Conservation (phyloP, 345 rosid species). For the Zanthoxylum bungeanum region DNA sequence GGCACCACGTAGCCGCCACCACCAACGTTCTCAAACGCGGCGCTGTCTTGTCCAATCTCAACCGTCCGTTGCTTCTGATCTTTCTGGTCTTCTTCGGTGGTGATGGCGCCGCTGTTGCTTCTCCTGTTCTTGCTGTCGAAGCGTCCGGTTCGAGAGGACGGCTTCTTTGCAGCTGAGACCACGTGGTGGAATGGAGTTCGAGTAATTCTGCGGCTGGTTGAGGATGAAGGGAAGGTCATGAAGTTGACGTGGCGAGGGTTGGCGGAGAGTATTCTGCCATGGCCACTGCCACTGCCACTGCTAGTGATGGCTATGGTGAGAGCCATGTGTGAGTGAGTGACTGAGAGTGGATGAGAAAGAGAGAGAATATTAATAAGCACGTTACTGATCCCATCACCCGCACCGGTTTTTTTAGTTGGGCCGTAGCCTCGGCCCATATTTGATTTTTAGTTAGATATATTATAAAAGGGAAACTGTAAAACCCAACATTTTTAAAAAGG, state of each 20-base stretch:
- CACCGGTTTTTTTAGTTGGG: no score
- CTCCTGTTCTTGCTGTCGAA: conserved; percentile 66
- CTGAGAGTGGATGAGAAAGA: neutral
- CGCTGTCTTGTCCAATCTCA: conserved; percentile 28
- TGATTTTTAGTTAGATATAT: no score
- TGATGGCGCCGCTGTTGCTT: conserved; percentile 38
- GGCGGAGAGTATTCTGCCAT: conserved; percentile 31
- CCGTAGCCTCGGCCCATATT: no score
- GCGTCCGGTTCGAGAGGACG: conserved; percentile 60
- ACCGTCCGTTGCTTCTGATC: conserved; percentile 12
- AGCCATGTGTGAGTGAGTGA: conserved; percentile 14
- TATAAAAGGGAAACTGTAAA: no score
- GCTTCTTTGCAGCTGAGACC: conserved; percentile 59
- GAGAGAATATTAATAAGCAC: neutral
- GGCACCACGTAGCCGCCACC: conserved; percentile 45
- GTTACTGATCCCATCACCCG: neutral
- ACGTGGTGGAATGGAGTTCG: conserved; percentile 25
- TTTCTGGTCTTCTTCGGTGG: conserved; percentile 27
- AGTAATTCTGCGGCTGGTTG: no score
- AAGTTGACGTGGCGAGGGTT: conserved; percentile 20
- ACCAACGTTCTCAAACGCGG: conserved; percentile 14
- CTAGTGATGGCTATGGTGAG: conserved; percentile 46
- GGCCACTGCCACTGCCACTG: no score
- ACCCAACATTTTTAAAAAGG: no score
- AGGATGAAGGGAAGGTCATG: conserved; percentile 19